Conservation (phyloP, 805 yeast species). For the Ogataea zsoltii region DNA sequence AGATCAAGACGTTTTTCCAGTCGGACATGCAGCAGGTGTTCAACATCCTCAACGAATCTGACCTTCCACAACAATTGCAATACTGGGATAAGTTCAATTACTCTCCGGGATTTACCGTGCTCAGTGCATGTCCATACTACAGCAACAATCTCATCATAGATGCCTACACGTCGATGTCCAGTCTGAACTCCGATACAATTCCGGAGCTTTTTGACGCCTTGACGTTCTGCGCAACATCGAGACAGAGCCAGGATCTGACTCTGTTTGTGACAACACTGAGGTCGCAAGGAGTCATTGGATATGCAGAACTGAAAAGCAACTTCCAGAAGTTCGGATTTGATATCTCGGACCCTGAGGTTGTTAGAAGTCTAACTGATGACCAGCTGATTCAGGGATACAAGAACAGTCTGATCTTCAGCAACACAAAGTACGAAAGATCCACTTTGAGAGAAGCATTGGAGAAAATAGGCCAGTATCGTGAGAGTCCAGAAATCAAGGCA, state of each 20-base stretch:
- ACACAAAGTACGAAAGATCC: conserved; percentile 25
- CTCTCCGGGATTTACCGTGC: conserved; percentile 35
- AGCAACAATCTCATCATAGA: conserved; percentile 47
- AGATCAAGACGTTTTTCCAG: conserved; percentile 15
- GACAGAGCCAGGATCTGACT: conserved; percentile 48
- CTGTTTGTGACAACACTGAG: conserved; percentile 45
- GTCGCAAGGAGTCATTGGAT: conserved; percentile 54
- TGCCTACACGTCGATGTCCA: conserved; percentile 44
- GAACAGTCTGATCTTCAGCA: conserved; percentile 24
- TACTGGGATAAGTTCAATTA: conserved; percentile 28
- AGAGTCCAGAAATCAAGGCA: conserved; percentile 36
- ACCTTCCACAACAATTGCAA: conserved; percentile 21
- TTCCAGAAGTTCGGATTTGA: conserved; percentile 32
- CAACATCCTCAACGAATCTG: conserved; percentile 28
- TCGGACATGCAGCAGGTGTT: conserved; percentile 25
- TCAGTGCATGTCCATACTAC: conserved; percentile 52
- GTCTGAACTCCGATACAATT: conserved; percentile 43
- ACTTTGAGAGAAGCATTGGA: conserved; percentile 41
- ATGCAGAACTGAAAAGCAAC: conserved; percentile 39
- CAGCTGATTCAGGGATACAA: conserved; percentile 31
- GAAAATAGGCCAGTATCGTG: conserved; percentile 39
- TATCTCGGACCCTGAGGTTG: conserved; percentile 23
- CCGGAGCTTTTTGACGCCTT: conserved; percentile 63
- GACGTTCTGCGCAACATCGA: conserved; percentile 47
- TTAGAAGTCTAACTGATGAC: conserved; percentile 25